Evolutionary conservation across 2,329 filamentous ascomycete genomes (phyloP).

Genomic region (Nemania sp.): DNA sequence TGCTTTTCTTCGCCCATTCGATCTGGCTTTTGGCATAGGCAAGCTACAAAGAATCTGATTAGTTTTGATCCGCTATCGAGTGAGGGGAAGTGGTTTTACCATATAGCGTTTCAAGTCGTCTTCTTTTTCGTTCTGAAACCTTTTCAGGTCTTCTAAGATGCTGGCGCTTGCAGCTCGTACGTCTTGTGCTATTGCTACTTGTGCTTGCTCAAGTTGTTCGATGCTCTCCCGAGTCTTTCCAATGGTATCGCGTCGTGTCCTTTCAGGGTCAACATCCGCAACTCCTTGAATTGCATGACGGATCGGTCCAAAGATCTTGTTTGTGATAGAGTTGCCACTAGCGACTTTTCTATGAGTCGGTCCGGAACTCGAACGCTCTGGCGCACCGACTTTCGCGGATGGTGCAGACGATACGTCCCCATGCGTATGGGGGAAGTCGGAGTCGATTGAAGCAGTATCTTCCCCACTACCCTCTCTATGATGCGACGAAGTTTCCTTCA

Average conservation of each 20-base stretch:
- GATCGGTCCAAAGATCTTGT: conserved; percentile 91
- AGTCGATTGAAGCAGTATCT: conserved; percentile 89
- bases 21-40: conserved; percentile 91
- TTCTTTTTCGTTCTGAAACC: conserved; percentile 95
- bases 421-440: conserved; percentile 90
- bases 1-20: conserved; percentile 89
- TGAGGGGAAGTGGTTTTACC: conserved; percentile 60
- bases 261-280: conserved; percentile 92
- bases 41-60: conserved; percentile 57
- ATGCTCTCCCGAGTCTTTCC: conserved; percentile 93
- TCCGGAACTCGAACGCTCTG: conserved; percentile 53
- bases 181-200: conserved; percentile 85
- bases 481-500: conserved; percentile 54
- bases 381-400: conserved; percentile 74
- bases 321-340: conserved; percentile 88
- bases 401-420: conserved; percentile 69
- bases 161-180: conserved; percentile 90
- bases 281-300: conserved; percentile 96
- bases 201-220: conserved; percentile 83
- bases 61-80: neutral
- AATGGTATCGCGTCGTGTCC: conserved; percentile 88
- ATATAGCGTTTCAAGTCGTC: conserved; percentile 92
- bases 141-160: conserved; percentile 84
- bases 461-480: conserved; percentile 64
- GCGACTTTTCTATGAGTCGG: conserved; percentile 75